Evolutionary conservation across 371 early-diverging fungal genomes (phyloP), one percentile per base, ranked within the genome.

Genomic region (Rhizopus delemar): DNA sequence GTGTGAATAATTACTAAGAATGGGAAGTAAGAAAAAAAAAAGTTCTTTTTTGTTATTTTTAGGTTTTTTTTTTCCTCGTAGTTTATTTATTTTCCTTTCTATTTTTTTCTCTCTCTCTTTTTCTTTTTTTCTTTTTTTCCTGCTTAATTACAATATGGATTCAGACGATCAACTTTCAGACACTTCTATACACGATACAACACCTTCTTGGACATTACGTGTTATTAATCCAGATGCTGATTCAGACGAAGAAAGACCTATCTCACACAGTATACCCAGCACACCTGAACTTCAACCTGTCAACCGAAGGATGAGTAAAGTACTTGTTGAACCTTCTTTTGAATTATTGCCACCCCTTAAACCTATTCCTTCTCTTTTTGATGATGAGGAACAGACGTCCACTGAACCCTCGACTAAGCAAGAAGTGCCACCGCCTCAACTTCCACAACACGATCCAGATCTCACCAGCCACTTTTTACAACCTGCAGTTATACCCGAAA

Each of bases 161-260:
- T 62, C 67, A 13, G 56, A 56, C 16, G 50, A 62, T 46, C 52
- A 59, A 39, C 62, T 61, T 41, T 56, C 58, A 15, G 59, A 57
- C 15, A 57, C 58, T 13, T 57, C 61, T 7, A 28, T 58, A 11
- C 32, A 29, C n/a, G 53, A 59, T 1, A 46, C 36, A 9, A 35
- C 41, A 13, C 53, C 56, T 15, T 46, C 57, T 4, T 59, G 62
- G 29, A 59, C 43, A 13, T 49, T 67, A 22, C 35, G 68, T 48
- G 68, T 67, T 0, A 55, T 67, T 0, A 67, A 67, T 15, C 68
- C 68, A 15, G 68, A 67, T 36, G 34, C 46, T 31, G 68, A 67
- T 36, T 52, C 54, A 67, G 13, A 56, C 52, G 1, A 35, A 22
- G 22, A 22, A 22, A 22, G 22, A 22, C 22, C 22, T 22, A 22